phyloP scores from a whole-genome alignment of 345 rosid species.

The Physaria fendleri region DNA sequence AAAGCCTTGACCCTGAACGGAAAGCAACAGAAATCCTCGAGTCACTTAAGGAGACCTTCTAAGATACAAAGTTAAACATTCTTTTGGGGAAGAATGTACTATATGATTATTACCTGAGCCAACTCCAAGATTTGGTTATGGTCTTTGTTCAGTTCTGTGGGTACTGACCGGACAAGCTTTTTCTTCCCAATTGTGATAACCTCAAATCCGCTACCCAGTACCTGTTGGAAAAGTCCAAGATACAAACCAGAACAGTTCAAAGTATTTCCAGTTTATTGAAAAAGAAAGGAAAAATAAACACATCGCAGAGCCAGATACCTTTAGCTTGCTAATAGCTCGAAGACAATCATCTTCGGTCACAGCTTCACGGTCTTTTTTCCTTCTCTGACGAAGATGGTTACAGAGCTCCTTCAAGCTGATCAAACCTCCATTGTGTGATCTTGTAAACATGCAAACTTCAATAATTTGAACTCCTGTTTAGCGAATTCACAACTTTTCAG shows the following conservation, averaged over 20 bases:
- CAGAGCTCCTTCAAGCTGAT: conserved; percentile 85
- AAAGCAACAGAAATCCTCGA: conserved; percentile 1
- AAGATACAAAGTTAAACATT: not conserved
- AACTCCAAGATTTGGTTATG: conserved; percentile 85
- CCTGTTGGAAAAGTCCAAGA: conserved; percentile 31
- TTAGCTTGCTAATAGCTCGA: conserved; percentile 89
- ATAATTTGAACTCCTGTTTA: conserved; percentile 86
- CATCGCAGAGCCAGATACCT: conserved; percentile 49
- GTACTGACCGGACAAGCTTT: conserved; percentile 85
- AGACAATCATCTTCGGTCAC: conserved; percentile 93
- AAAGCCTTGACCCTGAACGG: conserved; percentile 66
- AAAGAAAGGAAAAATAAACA: not conserved
- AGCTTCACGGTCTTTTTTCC: conserved; percentile 71
- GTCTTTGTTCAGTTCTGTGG: conserved; percentile 91
- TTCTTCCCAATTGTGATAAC: conserved; percentile 82
- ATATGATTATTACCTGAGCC: conserved; percentile 49
- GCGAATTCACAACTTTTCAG: conserved; percentile 27
- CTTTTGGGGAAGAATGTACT: not conserved
- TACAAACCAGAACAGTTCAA: not conserved
- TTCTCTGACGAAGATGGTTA: conserved; percentile 56
- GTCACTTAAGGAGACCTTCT: not conserved
- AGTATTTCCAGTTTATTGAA: not conserved
- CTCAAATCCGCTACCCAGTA: conserved; percentile 84
- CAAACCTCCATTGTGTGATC: conserved; percentile 82
- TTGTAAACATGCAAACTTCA: conserved; percentile 87